Base-by-base conservation (phyloP, 805 yeast species). In the Monosporozyma siamensis region DNA sequence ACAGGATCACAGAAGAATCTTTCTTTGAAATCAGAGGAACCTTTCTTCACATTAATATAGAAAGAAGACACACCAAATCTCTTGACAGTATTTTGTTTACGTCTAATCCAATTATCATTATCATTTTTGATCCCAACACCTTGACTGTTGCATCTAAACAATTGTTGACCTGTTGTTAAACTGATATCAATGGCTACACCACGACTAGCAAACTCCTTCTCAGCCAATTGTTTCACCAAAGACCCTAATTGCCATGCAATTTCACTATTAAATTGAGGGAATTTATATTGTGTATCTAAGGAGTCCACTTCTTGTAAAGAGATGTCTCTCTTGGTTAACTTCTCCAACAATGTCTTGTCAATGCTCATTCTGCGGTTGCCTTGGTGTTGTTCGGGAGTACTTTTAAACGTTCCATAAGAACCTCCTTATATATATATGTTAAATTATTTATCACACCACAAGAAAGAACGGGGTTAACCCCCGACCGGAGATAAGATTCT, bases 41-140 rank as follows among this genome's bases (percentile, higher is more conserved):
- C 61, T 44, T 71, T 58, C 50, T 69, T 70, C 38, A 61, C 62
- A 6, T 78, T 77, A 53, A 74, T 63, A 44, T 54, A 65, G 54
- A 67, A 72, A 43, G 75, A 70, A 2, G 80, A 71, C 39, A 56
- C 64, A 18, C 69, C 70, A 47, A 69, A 72, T 52, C 78, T 66
- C 39, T 67, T 51, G 1, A 68, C 78, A 4, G 77, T 65, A 41
- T 62, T 70, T 52, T 62, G 63, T 58, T 77, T 77, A 50, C 78
- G 64, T 22, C 55, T 53, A 24, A 76, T 68, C 80, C 80, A 77
- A 25, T 55, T 50, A 45, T 75, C 81, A 45, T 77, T 76, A 48
- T 75, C 80, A n/a, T 62, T 56, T 9, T 63, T 50, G 10, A 71
- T 57, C 1, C 70, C 72, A 9, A 57, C 48, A 11, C 53, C 59